A percentile compares a stretch with the other conserved stretches of the same genome.
Evolutionary conservation across 768 basidiomycete genomes (phyloP).

Genomic region (Lactarius indigo): DNA sequence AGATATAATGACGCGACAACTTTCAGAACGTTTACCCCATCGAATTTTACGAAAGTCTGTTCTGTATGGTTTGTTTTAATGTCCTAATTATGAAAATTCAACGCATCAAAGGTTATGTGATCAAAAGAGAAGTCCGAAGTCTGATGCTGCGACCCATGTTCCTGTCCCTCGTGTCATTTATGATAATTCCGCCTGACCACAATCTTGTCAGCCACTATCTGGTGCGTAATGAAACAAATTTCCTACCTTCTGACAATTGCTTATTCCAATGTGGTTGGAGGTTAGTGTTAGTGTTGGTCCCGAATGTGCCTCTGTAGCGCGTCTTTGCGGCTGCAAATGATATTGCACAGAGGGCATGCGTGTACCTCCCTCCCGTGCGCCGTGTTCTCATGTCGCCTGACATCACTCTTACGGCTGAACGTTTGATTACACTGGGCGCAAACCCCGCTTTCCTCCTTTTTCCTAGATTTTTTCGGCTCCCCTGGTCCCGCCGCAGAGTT

Average conservation of each 20-base stretch:
- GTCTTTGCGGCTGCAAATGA: slow-evolving; percentile 14
- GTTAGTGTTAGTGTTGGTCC: slow-evolving; percentile 8
- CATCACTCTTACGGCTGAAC: slow-evolving; percentile 20
- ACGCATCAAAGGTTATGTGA: no score
- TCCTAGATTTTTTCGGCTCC: background rate
- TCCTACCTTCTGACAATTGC: background rate
- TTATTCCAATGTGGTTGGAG: background rate
- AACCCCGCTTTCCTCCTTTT: slow-evolving; percentile 13
- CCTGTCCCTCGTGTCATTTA: no score
- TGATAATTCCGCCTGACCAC: no score
- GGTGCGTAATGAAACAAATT: background rate
- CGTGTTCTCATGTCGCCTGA: slow-evolving; percentile 16
- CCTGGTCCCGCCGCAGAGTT: background rate
- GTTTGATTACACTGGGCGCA: slow-evolving; percentile 10
- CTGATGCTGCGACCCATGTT: no score
- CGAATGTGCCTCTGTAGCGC: slow-evolving; percentile 16
- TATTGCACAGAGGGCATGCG: slow-evolving; percentile 9
- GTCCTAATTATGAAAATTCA: no score
- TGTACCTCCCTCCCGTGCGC: slow-evolving; percentile 8
- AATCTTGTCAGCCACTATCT: background rate
- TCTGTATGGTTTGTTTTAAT: no score
- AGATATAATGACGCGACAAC: no score
- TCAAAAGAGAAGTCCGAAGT: no score
- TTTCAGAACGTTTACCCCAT: no score
- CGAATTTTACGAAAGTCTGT: no score